A percentile compares a stretch with the other conserved stretches of the same genome.
These are phyloP conservation scores for Diutina siamensis DNA, from an alignment of 1,139 yeast species.

Conservation along the genomic window DNA sequence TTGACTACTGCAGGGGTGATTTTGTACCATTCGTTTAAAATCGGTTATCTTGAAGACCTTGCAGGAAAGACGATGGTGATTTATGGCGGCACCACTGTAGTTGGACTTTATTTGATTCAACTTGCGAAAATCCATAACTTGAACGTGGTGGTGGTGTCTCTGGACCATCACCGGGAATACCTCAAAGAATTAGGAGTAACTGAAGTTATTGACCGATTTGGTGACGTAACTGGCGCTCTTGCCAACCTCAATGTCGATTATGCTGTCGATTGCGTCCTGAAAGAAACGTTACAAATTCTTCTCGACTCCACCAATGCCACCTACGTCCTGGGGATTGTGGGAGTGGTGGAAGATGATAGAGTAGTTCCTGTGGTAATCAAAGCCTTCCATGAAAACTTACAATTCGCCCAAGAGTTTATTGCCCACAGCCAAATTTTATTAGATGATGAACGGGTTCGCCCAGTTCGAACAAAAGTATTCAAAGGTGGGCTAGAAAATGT, in stretches of 20 bases:
- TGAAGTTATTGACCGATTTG: constrained; percentile 23
- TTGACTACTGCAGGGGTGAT: constrained; percentile 32
- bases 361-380: constrained; percentile 25
- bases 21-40: constrained; percentile 21
- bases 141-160: constrained; percentile 29
- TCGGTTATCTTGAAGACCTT: constrained; percentile 10
- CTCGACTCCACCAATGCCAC: constrained; percentile 12
- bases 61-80: constrained; percentile 18
- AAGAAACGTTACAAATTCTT: constrained; percentile 24
- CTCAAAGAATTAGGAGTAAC: constrained; percentile 28
- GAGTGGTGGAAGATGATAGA: constrained; percentile 16
- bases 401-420: constrained; percentile 25
- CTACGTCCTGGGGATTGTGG: constrained; percentile 27
- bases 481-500: constrained; percentile 24
- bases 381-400: constrained; percentile 31
- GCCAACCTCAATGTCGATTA: constrained; percentile 13
- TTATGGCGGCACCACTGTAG: constrained; percentile 41
- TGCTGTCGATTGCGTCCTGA: constrained; percentile 36
- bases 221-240: constrained; percentile 14
- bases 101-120: constrained; percentile 31
- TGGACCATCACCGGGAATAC: constrained; percentile 20
- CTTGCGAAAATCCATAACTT: constrained; percentile 28
- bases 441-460: constrained; percentile 15
- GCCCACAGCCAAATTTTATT: constrained; percentile 20
- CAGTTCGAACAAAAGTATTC: constrained; percentile 24